phyloP scores from a whole-genome alignment of 1,284 basidiomycete species.

The Ceratobasidium sp. region DNA sequence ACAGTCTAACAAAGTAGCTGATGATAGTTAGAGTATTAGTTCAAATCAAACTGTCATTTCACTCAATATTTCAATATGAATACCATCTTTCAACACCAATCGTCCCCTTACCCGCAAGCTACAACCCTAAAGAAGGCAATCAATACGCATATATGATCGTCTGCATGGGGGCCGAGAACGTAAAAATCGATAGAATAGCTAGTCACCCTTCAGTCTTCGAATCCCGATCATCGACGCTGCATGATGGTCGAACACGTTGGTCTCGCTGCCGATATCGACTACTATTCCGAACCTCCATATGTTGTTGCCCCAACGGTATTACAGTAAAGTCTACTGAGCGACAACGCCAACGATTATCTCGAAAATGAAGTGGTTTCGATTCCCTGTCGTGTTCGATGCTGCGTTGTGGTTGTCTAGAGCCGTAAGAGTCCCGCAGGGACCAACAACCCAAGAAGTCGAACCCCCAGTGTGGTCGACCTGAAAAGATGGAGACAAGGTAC shows the following conservation, averaged over 20 bases:
- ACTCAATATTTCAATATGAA: too few relatives aligned
- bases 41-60: too few relatives aligned
- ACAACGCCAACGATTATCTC: background rate
- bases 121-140: too few relatives aligned
- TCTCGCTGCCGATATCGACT: background rate
- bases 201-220: background rate
- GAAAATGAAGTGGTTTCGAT: slow-evolving; percentile 17
- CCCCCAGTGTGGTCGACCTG: slow-evolving; percentile 8
- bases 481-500: slow-evolving; percentile 36
- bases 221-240: background rate
- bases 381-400: background rate
- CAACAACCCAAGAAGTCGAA: background rate
- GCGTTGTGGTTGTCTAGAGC: background rate
- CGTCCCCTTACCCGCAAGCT: too few relatives aligned
- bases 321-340: background rate
- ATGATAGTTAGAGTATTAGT: too few relatives aligned
- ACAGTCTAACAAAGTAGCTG: too few relatives aligned
- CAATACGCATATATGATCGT: too few relatives aligned
- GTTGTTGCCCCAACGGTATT: too few relatives aligned
- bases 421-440: background rate
- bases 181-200: background rate
- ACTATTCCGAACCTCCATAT: too few relatives aligned
- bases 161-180: too few relatives aligned
- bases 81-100: too few relatives aligned
- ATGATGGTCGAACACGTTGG: slow-evolving; percentile 7